Evolutionary conservation across 1,284 basidiomycete species (phyloP).

Genomic region (Ganoderma meredithae): DNA sequence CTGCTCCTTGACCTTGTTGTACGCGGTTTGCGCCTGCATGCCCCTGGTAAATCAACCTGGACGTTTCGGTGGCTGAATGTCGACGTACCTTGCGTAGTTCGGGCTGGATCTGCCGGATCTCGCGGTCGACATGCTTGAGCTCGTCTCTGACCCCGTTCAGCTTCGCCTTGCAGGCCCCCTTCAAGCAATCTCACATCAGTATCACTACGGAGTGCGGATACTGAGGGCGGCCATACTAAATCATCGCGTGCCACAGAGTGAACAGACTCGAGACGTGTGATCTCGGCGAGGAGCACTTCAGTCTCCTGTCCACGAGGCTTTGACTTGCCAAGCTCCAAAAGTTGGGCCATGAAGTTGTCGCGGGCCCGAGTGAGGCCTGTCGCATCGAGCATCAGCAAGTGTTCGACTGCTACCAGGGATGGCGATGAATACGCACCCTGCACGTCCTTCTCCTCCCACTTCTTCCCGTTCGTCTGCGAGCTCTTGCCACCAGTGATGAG

Average conservation of each 20-base stretch:
- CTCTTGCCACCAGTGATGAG: slow-evolving; percentile 96
- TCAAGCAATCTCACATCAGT: slow-evolving; percentile 8
- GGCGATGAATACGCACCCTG: slow-evolving; percentile 59
- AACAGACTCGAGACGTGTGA: slow-evolving; percentile 82
- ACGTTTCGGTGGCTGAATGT: too few species aligned
- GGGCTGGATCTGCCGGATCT: slow-evolving; percentile 71
- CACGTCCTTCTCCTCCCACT: slow-evolving; percentile 95
- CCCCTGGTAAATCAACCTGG: slow-evolving; percentile 4
- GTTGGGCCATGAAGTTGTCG: slow-evolving; percentile 80
- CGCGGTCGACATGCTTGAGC: slow-evolving; percentile 76
- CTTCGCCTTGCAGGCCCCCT: slow-evolving; percentile 72
- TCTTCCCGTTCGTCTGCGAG: slow-evolving; percentile 73
- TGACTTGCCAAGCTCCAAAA: slow-evolving; percentile 83
- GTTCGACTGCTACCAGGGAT: background rate
- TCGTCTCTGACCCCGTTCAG: slow-evolving; percentile 81
- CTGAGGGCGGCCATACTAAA: slow-evolving; percentile 58
- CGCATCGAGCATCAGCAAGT: too few species aligned
- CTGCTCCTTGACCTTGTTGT: slow-evolving; percentile 60
- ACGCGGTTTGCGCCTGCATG: slow-evolving; percentile 58
- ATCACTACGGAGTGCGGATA: background rate
- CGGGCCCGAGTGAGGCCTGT: slow-evolving; percentile 76
- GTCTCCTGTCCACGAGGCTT: slow-evolving; percentile 86
- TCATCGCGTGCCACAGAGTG: slow-evolving; percentile 83
- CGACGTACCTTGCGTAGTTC: slow-evolving; percentile 68
- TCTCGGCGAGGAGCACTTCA: slow-evolving; percentile 79